phyloP scores from a whole-genome alignment of 805 yeast genomes.

The Lipomyces kockii region DNA sequence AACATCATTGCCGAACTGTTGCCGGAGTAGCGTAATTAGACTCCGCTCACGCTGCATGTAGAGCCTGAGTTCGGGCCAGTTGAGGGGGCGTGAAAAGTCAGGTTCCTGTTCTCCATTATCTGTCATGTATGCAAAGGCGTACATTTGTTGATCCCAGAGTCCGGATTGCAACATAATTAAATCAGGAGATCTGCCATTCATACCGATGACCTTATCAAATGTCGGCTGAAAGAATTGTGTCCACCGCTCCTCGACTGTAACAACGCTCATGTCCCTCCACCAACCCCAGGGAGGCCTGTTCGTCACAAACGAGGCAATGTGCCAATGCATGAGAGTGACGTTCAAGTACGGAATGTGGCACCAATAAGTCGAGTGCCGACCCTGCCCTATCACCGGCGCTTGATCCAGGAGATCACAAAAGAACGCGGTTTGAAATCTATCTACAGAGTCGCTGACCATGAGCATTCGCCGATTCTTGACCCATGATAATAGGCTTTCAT shows the following conservation, averaged over 20 bases:
- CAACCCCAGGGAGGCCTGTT: conserved; percentile 32
- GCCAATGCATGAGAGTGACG: conserved; percentile 34
- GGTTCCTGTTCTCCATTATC: conserved; percentile 7
- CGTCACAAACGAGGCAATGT: conserved; percentile 22
- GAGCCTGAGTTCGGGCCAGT: conserved; percentile 25
- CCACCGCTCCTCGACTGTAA: conserved; percentile 31
- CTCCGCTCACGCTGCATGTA: conserved; percentile 11
- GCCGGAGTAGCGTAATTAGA: conserved; percentile 14
- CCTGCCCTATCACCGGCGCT: conserved; percentile 2
- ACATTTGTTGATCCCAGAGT: conserved; percentile 25
- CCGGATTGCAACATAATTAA: conserved; percentile 19
- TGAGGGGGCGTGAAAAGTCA: conserved; percentile 15
- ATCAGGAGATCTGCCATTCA: conserved; percentile 21
- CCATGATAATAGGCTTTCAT: conserved; percentile 10
- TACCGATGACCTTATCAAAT: conserved; percentile 14
- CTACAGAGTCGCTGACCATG: conserved; percentile 31
- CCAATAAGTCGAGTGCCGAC: conserved; percentile 19
- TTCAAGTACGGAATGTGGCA: conserved; percentile 28
- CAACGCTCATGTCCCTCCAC: conserved; percentile 14
- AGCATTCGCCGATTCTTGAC: conserved; percentile 18
- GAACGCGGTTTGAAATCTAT: conserved; percentile 16
- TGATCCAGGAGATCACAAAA: conserved; percentile 24
- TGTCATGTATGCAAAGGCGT: neutral
- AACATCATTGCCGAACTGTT: conserved; percentile 22
- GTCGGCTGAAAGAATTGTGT: conserved; percentile 14